Conservation (phyloP, 495 filamentous ascomycete species). For the Penicillium turbatum region DNA sequence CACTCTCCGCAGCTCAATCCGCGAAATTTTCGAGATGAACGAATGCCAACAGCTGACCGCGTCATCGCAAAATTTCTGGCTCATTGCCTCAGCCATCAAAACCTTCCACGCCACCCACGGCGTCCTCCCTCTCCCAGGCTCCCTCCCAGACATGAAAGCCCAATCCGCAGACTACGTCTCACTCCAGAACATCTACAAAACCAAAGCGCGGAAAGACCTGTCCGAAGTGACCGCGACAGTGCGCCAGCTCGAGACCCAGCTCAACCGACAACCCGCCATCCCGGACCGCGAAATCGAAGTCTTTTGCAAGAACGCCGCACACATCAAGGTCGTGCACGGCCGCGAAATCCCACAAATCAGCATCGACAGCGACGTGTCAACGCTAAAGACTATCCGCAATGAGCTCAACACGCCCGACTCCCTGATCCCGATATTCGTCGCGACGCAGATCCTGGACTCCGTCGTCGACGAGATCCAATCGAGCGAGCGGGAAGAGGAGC, state of each 20-base stretch:
- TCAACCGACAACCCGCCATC: conserved; percentile 47
- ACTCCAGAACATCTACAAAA: conserved; percentile 91
- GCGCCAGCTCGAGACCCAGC: conserved; percentile 52
- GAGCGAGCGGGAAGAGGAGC: conserved; percentile 11
- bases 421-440: conserved; percentile 73
- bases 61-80: conserved; percentile 67
- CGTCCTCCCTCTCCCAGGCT: conserved; percentile 77
- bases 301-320: conserved; percentile 94
- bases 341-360: conserved; percentile 46
- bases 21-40: conserved; percentile 70
- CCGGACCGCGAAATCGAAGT: conserved; percentile 76
- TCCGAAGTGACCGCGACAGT: conserved; percentile 72
- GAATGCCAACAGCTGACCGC: conserved; percentile 47
- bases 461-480: conserved; percentile 43
- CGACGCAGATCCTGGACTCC: conserved; percentile 60
- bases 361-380: conserved; percentile 28
- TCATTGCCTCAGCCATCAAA: conserved; percentile 77
- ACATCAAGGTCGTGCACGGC: conserved; percentile 80
- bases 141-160: conserved; percentile 97
- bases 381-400: conserved; percentile 31
- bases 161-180: conserved; percentile 86
- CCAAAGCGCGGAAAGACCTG: conserved; percentile 75
- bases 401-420: conserved; percentile 47
- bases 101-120: conserved; percentile 67
- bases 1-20: conserved; percentile 60